Evolutionary conservation across 2,329 filamentous ascomycete genomes (phyloP), one percentile per base, ranked within the genome.

Genomic region (Whalleya microplaca): DNA sequence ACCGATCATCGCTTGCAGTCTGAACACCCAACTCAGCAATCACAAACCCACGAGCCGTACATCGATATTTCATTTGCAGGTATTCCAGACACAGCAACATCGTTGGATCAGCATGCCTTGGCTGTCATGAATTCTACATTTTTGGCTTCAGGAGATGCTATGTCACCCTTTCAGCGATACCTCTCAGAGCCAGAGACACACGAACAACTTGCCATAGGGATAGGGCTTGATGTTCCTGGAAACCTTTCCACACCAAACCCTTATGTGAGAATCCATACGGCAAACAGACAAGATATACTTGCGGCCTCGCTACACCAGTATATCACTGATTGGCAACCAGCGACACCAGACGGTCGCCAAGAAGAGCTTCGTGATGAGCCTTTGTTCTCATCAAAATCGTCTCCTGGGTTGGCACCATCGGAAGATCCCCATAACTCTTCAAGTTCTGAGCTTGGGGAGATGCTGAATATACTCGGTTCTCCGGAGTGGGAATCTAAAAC

Each of bases 191-290:
- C 42, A 5, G 56, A 68, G 49, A 19, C 53, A 14, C 51, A 69
- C 21, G 66, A 69, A 45, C 57, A 62, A 43, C 53, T 64, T 4
- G 59, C 58, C n/a, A 16, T 67, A 3, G 64, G 64, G n/a, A 50
- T 59, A 20, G 47, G 45, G 21, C 20, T 27, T n/a, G 20, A 45
- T 7, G 27, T 14, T 6, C 9, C n/a, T 4, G 37, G 9, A 46
- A 45, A 7, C 41, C 8, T 37, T 9, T 16, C 27, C 0, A 37
- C 19, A 1, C 2, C 4, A 2, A 29, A 21, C 18, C 3, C 45
- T 3, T 45, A 58, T 18, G 54, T 37, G 7, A 41, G 29, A 42
- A 1, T 20, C 46, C 29, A 59, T 16, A 20, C 40, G 48, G 41
- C 8, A 7, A 41, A 27, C 4, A 3, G 41, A 23, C 2, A 16